Evolutionary conservation across 2,329 filamentous ascomycete genomes (phyloP).

Genomic region (Sporothrix luriei): DNA sequence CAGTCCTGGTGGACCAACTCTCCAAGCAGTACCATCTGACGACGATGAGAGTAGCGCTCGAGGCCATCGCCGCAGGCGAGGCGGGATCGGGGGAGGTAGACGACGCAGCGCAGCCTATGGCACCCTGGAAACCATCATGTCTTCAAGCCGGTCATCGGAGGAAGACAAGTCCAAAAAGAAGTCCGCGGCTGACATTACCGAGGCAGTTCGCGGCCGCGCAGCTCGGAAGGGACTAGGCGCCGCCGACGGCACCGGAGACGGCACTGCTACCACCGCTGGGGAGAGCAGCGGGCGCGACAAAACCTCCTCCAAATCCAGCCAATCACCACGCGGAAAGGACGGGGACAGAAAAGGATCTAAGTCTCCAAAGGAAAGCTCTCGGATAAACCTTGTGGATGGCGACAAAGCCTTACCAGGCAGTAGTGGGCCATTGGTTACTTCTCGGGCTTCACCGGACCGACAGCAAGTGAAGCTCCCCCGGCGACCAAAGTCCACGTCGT

Average conservation of each 20-base stretch:
- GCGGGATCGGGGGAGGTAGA: conserved; percentile 47
- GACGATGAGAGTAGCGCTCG: conserved; percentile 51
- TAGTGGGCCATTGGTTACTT: not conserved
- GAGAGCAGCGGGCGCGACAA: conserved; percentile 35
- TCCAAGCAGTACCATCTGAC: conserved; percentile 61
- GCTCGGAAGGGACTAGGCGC: conserved; percentile 42
- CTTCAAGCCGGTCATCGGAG: conserved; percentile 65
- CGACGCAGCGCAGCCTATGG: conserved; percentile 60
- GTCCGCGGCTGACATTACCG: conserved; percentile 58
- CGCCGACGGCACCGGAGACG: conserved; percentile 23
- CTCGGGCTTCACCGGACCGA: not conserved
- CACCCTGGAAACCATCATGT: conserved; percentile 68
- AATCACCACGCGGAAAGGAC: not conserved
- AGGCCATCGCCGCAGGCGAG: conserved; percentile 48
- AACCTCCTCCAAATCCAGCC: conserved; percentile 2
- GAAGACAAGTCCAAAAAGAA: conserved; percentile 64
- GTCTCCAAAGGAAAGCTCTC: not conserved
- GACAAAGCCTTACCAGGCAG: not conserved
- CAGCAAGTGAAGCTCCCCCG: conserved; percentile 34
- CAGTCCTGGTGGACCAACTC: conserved; percentile 53
- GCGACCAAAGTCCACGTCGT: conserved; percentile 48
- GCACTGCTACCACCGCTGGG: conserved; percentile 40
- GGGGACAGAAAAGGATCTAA: not conserved
- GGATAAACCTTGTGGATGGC: not conserved
- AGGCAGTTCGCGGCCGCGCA: conserved; percentile 56